Percentiles rank a stretch among this genome's conserved stretches.
These are phyloP conservation scores for Graphium sp. DNA, from an alignment of 2,329 filamentous ascomycete species.

Conservation along the genomic window DNA sequence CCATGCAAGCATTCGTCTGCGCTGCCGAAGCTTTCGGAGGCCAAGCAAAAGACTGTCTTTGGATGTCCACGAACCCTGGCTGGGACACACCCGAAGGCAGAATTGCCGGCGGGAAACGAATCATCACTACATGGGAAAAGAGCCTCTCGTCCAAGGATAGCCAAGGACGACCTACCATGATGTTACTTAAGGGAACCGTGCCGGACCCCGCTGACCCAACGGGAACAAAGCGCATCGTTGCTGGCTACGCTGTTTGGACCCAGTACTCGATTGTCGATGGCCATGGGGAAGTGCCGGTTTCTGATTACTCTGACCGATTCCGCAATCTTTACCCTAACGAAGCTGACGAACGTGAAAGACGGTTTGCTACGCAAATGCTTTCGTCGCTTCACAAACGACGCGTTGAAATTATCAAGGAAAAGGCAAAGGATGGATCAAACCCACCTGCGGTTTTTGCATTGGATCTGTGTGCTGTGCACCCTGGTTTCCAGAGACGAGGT, in stretches of 20 bases:
- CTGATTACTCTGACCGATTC: constrained; percentile 16
- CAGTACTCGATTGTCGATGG: constrained; percentile 32
- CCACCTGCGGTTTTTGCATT: constrained; percentile 30
- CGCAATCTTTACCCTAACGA: constrained; percentile 22
- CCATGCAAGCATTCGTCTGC: constrained; percentile 10
- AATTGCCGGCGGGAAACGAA: constrained; percentile 14
- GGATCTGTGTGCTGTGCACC: constrained; percentile 33
- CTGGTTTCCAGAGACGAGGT: constrained; percentile 31
- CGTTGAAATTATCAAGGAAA: constrained; percentile 21
- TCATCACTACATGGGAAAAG: constrained; percentile 22
- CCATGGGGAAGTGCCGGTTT: constrained; percentile 23
- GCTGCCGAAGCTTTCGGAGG: constrained; percentile 23
- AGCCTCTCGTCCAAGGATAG: constrained; percentile 17
- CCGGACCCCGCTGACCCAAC: constrained; percentile 12
- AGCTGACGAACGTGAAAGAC: constrained; percentile 19
- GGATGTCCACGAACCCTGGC: constrained; percentile 31
- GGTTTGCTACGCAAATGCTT: constrained; percentile 25
- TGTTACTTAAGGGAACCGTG: constrained; percentile 37
- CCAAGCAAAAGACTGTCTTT: constrained; percentile 32
- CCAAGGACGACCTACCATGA: constrained; percentile 25
- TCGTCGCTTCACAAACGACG: constrained; percentile 24
- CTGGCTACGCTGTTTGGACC: constrained; percentile 36
- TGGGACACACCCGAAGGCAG: constrained; percentile 33
- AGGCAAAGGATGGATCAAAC: constrained; percentile 14
- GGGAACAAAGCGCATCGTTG: constrained; percentile 15